phyloP scores from a whole-genome alignment of 164 flowering plant genomes.

The Nymphaea thermarum region DNA sequence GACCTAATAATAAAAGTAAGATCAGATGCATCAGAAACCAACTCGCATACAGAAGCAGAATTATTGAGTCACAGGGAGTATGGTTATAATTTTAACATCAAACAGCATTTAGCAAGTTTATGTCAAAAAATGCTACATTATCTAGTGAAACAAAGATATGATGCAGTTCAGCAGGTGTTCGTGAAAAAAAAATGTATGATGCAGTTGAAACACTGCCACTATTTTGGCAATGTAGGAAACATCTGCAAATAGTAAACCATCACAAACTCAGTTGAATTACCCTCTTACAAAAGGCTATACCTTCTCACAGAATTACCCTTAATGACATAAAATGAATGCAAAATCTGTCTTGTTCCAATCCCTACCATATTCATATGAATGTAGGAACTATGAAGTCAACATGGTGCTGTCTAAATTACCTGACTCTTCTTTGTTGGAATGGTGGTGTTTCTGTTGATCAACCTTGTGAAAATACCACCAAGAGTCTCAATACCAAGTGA shows the following conservation, averaged over 20 bases:
- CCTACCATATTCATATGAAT: neutral
- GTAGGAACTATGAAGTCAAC: neutral
- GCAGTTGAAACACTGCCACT: too few species aligned
- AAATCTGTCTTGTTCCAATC: neutral
- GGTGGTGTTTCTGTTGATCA: conserved; percentile 46
- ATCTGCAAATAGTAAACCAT: neutral
- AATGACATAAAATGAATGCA: too few species aligned
- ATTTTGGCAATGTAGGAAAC: neutral
- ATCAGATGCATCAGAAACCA: neutral
- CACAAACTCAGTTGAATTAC: neutral
- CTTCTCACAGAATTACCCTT: too few species aligned
- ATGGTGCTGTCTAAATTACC: conserved; percentile 18
- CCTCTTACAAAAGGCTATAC: neutral
- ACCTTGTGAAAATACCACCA: conserved; percentile 57
- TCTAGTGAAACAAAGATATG: too few species aligned
- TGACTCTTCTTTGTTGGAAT: conserved; percentile 62
- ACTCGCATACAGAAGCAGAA: neutral
- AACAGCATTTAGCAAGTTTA: too few species aligned
- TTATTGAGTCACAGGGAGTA: neutral
- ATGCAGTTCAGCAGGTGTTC: neutral
- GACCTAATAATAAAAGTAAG: conserved; percentile 19
- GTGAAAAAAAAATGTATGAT: neutral
- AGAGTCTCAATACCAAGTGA: conserved; percentile 68
- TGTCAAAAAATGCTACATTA: too few species aligned
- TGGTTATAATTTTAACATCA: too few species aligned